phyloP scores from a whole-genome alignment of 768 basidiomycete genomes.

The Suillus decipiens region DNA sequence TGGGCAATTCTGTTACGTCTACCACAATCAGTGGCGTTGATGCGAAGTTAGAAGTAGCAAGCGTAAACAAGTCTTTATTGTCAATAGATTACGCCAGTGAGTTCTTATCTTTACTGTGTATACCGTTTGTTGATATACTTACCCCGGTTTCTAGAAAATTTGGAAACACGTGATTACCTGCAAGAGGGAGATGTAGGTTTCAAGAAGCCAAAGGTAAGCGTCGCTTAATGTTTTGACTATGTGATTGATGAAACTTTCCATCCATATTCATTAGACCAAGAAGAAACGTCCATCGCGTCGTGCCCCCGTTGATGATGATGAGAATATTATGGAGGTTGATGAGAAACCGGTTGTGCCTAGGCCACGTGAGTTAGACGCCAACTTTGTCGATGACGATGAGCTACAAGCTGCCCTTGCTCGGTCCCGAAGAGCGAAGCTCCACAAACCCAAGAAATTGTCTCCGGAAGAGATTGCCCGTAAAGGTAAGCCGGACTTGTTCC shows the following conservation, averaged over 20 bases:
- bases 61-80: conserved; percentile 78
- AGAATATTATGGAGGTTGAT: conserved; percentile 76
- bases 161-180: conserved; percentile 84
- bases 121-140: not conserved
- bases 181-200: conserved; percentile 92
- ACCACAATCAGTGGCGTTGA: conserved; percentile 38
- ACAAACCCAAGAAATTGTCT: conserved; percentile 71
- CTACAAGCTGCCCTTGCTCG: conserved; percentile 91
- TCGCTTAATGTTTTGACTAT: not conserved
- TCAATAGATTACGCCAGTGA: conserved; percentile 89
- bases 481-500: conserved; percentile 47
- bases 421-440: conserved; percentile 78
- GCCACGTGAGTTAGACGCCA: conserved; percentile 74
- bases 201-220: conserved; percentile 85
- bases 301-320: conserved; percentile 41
- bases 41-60: conserved; percentile 50
- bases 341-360: conserved; percentile 67
- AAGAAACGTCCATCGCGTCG: conserved; percentile 85
- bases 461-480: conserved; percentile 82
- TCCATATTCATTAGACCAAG: conserved; percentile 65
- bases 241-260: conserved; percentile 8
- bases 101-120: conserved; percentile 32
- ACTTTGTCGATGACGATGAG: conserved; percentile 98
- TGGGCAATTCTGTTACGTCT: conserved; percentile 63
- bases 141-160: conserved; percentile 75